Percentiles rank a stretch among this genome's conserved stretches.
Evolutionary conservation across 345 rosid genomes (phyloP).

Genomic region (Melastoma malabathricum): DNA sequence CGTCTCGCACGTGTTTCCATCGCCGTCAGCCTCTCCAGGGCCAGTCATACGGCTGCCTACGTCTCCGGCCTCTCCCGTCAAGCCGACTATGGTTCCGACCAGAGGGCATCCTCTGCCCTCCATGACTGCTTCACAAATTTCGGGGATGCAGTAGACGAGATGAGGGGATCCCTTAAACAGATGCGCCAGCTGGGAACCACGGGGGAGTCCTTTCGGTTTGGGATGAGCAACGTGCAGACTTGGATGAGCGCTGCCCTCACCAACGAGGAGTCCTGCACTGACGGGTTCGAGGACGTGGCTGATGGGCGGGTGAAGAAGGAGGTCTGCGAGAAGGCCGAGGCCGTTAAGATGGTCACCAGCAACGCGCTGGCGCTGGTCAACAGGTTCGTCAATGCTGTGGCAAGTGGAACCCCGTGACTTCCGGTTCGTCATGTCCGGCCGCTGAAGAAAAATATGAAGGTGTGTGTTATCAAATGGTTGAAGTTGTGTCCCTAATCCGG

Average conservation of each 20-base stretch:
- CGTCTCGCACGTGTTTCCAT: slow-evolving; percentile 56
- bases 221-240: slow-evolving; percentile 74
- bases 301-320: slow-evolving; percentile 37
- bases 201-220: slow-evolving; percentile 42
- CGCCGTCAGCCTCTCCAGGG: slow-evolving; percentile 40
- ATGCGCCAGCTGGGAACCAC: slow-evolving; percentile 36
- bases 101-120: slow-evolving; percentile 43
- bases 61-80: slow-evolving; percentile 51
- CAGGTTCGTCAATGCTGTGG: slow-evolving; percentile 26
- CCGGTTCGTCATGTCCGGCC: too few species aligned
- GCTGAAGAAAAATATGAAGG: too few species aligned
- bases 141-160: slow-evolving; percentile 77
- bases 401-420: too few species aligned
- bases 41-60: slow-evolving; percentile 30
- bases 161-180: slow-evolving; percentile 59
- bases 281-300: slow-evolving; percentile 54
- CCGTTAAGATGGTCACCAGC: slow-evolving; percentile 56
- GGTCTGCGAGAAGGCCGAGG: slow-evolving; percentile 24
- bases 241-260: slow-evolving; percentile 95
- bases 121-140: slow-evolving; percentile 80
- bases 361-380: slow-evolving; percentile 73
- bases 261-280: slow-evolving; percentile 75
- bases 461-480: too few species aligned
- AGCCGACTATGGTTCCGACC: slow-evolving; percentile 40
- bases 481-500: too few species aligned